Evolutionary conservation across 345 rosid species (phyloP), one percentile per base, ranked within the genome.

Genomic region (Sisymbrium altissimum): DNA sequence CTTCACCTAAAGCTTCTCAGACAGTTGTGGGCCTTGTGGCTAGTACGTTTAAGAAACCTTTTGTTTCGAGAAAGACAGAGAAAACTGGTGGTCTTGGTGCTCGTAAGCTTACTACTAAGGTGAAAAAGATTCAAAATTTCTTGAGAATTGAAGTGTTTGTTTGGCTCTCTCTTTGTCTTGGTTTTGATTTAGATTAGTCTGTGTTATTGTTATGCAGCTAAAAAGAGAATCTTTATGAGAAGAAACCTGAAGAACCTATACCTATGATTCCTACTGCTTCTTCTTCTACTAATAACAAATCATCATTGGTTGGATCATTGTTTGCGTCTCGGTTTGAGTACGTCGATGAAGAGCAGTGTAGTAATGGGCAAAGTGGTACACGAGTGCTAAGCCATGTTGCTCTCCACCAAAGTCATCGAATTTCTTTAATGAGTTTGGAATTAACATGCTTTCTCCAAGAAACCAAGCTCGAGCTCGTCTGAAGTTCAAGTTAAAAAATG

Each of bases 271-370:
- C 89, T 19, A 86, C 75, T 78, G 63, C n/a, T n/a, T n/a, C 89
- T 75, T 59, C 96, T 60, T 66, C 95, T 40, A 75, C 85, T 67
- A 86, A 73, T 15, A 73, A 36, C 40, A 38, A 58, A 40, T 69
- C 86, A 10, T 68, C 88, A 23, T 23, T 23, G 52, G 73, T 81
- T 71, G 84, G 89, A 71, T 71, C 92, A 58, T 80, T 91, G 2
- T 82, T 75, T 77, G 79, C 84, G n/a, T 90, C 98, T 69, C 99
- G 98, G 63, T 96, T 96, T 82, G 97, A 92, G 76, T 96, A 96
- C 72, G 80, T 87, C 8, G 97, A 89, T 52, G 85, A 82, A 59
- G 85, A 80, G 66, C 86, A 81, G 59, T 72, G 88, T 79, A 67
- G 84, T n/a, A n/a, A n/a, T 33, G 89, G 87, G 44, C 41, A 70